Evolutionary conservation across 495 filamentous ascomycete genomes (phyloP), one percentile per base, ranked within the genome.

Genomic region (Podospora bellae-mahoneyi): DNA sequence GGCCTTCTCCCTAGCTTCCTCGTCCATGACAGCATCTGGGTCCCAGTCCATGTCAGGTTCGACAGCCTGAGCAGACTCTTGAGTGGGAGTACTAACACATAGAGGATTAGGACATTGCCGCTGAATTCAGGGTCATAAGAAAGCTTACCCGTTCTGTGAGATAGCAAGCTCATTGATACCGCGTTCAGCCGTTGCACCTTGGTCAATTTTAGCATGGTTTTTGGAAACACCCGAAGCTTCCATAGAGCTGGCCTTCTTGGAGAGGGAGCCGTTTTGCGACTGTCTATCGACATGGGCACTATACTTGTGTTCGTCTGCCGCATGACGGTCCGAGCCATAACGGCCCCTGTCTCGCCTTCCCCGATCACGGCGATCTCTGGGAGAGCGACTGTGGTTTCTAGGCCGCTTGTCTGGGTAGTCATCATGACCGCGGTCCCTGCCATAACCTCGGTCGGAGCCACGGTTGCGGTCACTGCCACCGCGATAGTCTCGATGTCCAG

Each of bases 381-480:
- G 89, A 44, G 89, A 90, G 27, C 88, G 88, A 76, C 90, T 93
- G 59, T 87, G 86, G 60, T 88, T 89, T 57, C 88, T 86, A 59
- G 84, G 81, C 19, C 89, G 87, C 75, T 92, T 92, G 27, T 88
- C 84, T 19, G 82, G 71, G 60, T 80, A 80, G 63, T 72, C 75
- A 63, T 83, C 80, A 59, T 75, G 74, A 66, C 77, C 71, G 61
- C 72, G 55, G 62, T 75, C 73, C 66, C 66, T 71, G 39, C 56
- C 75, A 19, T 72, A 70, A 53, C 66, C 65, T 26, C 71, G 70
- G 53, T 64, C 62, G 54, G 72, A 27, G 59, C 55, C 62, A 32
- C 71, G 70, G 44, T 62, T 57, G 28, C 71, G 69, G 60, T 66
- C 62, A 59, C 34, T 67, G 3, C 15, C 32, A 64, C 44, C 69